Evolutionary conservation across 208 protist genomes (phyloP).

Genomic region (Acanthamoeba sp.): DNA sequence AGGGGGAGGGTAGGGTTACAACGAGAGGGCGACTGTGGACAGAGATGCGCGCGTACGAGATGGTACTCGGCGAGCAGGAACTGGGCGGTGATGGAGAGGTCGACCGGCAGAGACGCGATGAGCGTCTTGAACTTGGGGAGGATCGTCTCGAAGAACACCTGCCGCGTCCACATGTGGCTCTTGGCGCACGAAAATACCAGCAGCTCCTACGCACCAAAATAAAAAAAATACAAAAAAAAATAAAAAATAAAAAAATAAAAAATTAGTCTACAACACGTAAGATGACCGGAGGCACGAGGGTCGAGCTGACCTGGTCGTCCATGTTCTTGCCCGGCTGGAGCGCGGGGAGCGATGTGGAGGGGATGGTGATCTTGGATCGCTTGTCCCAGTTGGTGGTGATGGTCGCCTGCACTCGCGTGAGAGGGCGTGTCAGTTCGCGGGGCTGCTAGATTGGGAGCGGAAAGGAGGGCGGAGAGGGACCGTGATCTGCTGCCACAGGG

Average conservation of each 20-base stretch:
- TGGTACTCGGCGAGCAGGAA: slow-evolving; percentile 39
- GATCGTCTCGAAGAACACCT: slow-evolving; percentile 53
- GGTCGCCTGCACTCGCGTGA: not conserved
- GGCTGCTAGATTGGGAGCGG: too few relatives aligned
- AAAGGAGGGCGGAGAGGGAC: too few relatives aligned
- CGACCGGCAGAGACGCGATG: not conserved
- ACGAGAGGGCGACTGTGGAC: too few relatives aligned
- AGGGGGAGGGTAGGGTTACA: not conserved
- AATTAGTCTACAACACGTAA: too few relatives aligned
- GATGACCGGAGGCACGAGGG: not conserved
- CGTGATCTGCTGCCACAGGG: slow-evolving; percentile 40
- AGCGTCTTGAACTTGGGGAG: slow-evolving; percentile 53
- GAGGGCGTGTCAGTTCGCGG: not conserved
- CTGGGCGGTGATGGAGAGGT: slow-evolving; percentile 29
- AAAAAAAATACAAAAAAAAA: too few relatives aligned
- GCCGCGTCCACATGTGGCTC: slow-evolving; percentile 17
- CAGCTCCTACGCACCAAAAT: not conserved
- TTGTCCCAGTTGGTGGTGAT: slow-evolving; percentile 45
- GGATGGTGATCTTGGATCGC: slow-evolving; percentile 5
- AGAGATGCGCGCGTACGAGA: too few relatives aligned
- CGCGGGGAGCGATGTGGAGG: not conserved
- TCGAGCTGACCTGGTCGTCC: not conserved
- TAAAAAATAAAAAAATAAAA: too few relatives aligned
- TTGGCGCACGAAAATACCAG: slow-evolving; percentile 62
- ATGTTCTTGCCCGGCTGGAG: not conserved